A percentile compares a stretch with the other conserved stretches of the same genome.
Evolutionary conservation across 768 basidiomycete species (phyloP).

Genomic region (Botryobasidium botryosum): DNA sequence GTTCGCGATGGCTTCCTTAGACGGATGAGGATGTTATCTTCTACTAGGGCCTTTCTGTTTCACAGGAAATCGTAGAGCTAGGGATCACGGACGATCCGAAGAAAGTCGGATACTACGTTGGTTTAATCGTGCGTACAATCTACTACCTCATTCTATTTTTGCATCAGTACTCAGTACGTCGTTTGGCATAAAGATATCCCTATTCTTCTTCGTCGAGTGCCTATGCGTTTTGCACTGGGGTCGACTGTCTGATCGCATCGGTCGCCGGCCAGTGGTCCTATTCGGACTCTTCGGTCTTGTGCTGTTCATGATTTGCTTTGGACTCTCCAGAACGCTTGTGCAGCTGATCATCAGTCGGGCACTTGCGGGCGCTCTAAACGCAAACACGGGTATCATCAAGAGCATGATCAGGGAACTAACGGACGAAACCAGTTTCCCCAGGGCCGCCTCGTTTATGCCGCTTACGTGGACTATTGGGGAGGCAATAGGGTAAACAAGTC

Average conservation of each 20-base stretch:
- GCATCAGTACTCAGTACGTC: too few species aligned
- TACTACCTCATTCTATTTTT: too few species aligned
- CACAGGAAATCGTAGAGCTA: conserved; percentile 37
- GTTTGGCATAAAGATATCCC: too few species aligned
- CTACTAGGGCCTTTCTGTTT: not conserved
- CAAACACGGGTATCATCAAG: conserved; percentile 38
- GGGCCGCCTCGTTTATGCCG: conserved; percentile 8
- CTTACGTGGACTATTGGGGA: conserved; percentile 2
- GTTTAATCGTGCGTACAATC: conserved; percentile 43
- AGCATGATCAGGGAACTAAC: conserved; percentile 15
- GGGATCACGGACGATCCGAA: conserved; percentile 42
- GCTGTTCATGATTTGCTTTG: conserved; percentile 35
- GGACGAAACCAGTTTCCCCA: conserved; percentile 14
- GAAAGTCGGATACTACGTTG: conserved; percentile 51
- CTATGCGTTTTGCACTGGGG: conserved; percentile 49
- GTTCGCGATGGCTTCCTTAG: not conserved
- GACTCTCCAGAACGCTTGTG: conserved; percentile 37
- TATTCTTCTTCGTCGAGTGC: conserved; percentile 44
- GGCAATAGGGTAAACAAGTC: conserved; percentile 6
- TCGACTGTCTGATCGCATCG: conserved; percentile 40
- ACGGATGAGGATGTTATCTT: not conserved
- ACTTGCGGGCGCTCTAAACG: conserved; percentile 45
- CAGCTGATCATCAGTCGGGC: conserved; percentile 34
- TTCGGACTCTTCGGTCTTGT: conserved; percentile 24
- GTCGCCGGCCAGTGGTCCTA: conserved; percentile 47